Percentiles rank a stretch among this genome's conserved stretches.
phyloP scores from a whole-genome alignment of 305 asterid species.

The Salvia sclarea region DNA sequence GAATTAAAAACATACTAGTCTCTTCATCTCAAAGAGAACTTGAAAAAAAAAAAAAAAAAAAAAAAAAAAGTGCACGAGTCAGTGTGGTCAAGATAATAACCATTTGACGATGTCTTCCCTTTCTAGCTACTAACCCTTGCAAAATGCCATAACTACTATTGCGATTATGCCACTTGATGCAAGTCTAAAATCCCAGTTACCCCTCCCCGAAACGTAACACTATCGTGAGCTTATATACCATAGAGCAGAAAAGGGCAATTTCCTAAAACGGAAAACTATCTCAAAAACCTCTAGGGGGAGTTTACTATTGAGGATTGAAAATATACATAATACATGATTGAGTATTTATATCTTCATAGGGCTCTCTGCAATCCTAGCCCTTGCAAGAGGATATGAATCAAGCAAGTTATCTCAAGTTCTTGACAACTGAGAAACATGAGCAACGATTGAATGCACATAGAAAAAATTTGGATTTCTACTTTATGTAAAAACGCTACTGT shows the following conservation, averaged over 20 bases:
- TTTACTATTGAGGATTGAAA: too few relatives aligned
- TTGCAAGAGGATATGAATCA: too few relatives aligned
- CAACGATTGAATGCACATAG: not conserved
- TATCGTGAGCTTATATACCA: not conserved
- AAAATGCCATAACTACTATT: not conserved
- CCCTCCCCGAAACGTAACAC: not conserved
- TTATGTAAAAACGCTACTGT: not conserved
- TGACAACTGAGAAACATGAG: not conserved
- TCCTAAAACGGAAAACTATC: not conserved
- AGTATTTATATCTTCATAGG: too few relatives aligned
- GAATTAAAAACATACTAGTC: not conserved
- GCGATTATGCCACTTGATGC: not conserved
- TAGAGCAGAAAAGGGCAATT: not conserved
- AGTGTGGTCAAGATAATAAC: not conserved
- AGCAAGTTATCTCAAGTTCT: not conserved
- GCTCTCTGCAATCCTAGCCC: too few relatives aligned
- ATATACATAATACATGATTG: too few relatives aligned
- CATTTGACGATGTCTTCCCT: slow-evolving; percentile 4
- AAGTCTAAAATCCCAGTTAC: not conserved
- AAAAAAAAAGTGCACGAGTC: not conserved
- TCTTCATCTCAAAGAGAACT: not conserved
- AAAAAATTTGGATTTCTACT: not conserved
- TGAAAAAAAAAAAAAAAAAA: not conserved
- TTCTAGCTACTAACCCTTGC: not conserved
- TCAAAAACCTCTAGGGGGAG: not conserved